phyloP scores from a whole-genome alignment of 1,284 basidiomycete genomes.

The Coriolopsis trogii region DNA sequence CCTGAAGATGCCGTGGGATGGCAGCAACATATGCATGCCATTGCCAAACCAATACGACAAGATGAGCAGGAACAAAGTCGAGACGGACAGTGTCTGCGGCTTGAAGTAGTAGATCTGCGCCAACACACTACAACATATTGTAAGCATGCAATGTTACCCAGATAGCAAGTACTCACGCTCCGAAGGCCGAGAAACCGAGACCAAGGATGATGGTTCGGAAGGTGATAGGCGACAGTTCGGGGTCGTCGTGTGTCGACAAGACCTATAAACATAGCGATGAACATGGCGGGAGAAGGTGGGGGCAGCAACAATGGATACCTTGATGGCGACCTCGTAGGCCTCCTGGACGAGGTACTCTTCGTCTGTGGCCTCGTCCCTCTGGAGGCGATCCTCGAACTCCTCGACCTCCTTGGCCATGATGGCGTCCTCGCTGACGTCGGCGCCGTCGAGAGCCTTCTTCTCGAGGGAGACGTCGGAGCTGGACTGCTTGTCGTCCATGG shows the following conservation, averaged over 20 bases:
- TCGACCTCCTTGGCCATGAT: slow-evolving; percentile 34
- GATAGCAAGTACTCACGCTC: slow-evolving; percentile 29
- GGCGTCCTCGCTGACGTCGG: slow-evolving; percentile 24
- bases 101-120: slow-evolving; percentile 44
- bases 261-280: slow-evolving; percentile 27
- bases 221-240: slow-evolving; percentile 38
- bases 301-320: slow-evolving; percentile 25
- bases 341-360: slow-evolving; percentile 38
- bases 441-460: slow-evolving; percentile 23
- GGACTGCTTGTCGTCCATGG: slow-evolving; percentile 26
- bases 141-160: slow-evolving; percentile 3
- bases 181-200: slow-evolving; percentile 39
- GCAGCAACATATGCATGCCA: slow-evolving; percentile 36
- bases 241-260: slow-evolving; percentile 41
- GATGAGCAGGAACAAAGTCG: slow-evolving; percentile 39
- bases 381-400: slow-evolving; percentile 42
- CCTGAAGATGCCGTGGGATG: slow-evolving; percentile 36
- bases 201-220: slow-evolving; percentile 42
- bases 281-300: background rate
- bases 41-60: slow-evolving; percentile 42
- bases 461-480: slow-evolving; percentile 24
- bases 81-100: slow-evolving; percentile 38
- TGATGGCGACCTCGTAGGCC: slow-evolving; percentile 40
- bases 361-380: slow-evolving; percentile 33
- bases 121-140: slow-evolving; percentile 35